Base-by-base conservation (phyloP, 1,284 basidiomycete genomes). In the Tilletia walkeri region DNA sequence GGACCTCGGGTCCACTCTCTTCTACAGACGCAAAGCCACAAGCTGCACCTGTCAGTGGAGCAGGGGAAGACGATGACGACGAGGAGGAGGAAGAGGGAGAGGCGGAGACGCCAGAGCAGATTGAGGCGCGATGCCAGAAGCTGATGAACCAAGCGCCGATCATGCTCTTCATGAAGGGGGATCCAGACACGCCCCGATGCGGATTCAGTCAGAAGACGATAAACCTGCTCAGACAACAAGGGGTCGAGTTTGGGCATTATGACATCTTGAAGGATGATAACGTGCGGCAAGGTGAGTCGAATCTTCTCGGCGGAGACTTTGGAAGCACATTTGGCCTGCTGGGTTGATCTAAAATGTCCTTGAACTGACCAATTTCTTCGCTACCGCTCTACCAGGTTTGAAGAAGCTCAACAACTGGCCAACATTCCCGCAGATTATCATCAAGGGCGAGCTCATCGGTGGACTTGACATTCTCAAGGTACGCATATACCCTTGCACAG, bases 121-220 rank as follows among this genome's bases (percentile, higher is more conserved):
- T 93, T 30, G 87, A 88, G 56, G 81, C 83, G 56, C 87, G 93
- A 67, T 88, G 93, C 83, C 85, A 84, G 39, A 78, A 75, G 65
- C 84, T 92, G 85, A 92, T 92, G 92, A 86, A 86, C 76, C 86
- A 87, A 78, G 85, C 85, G 78, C 87, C 86, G 74, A 87, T 97
- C 65, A 89, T 99, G 69, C 85, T 99, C 70, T 98, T 99, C 88
- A 99, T 99, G 95, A 99, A 99, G 86, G 96, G 95, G 30, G 90
- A 90, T 74, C 92, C 93, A 0, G 89, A 91, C 63, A 87, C 88
- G 36, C 96, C 84, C 54, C 45, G 79, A 59, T 85, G 95, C 78
- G 96, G 90, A 9, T 92, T 92, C 85, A 90, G 89, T 66, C 86
- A 90, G 53, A 88, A 89, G 84, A 90, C 89, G 14, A 89, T 91